phyloP scores from a whole-genome alignment of 345 rosid species.

The Brassica napus region Da-Ae NC_063448.1:11021501-11022000 shows the following conservation, averaged over 20 bases:
- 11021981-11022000: not conserved
- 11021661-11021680: not conserved
- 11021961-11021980: constrained; percentile 9
- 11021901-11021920: not conserved
- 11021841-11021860: not conserved
- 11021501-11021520: not conserved
- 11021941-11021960: not conserved
- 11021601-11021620: not conserved
- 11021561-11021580: not conserved
- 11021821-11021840: not conserved
- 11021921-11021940: constrained; percentile 2
- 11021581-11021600: not conserved
- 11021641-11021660: not conserved
- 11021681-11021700: not conserved
- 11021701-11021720: not conserved
- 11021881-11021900: not conserved
- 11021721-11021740: not conserved
- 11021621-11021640: not conserved
- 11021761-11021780: constrained; percentile 7
- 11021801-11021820: not conserved
- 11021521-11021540: not conserved
- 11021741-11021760: not conserved
- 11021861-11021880: not conserved
- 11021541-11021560: not conserved
- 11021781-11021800: constrained; percentile 13